A percentile compares a stretch with the other conserved stretches of the same genome.
Conservation (phyloP, 805 yeast genomes). For the Blastobotrys americana region DNA sequence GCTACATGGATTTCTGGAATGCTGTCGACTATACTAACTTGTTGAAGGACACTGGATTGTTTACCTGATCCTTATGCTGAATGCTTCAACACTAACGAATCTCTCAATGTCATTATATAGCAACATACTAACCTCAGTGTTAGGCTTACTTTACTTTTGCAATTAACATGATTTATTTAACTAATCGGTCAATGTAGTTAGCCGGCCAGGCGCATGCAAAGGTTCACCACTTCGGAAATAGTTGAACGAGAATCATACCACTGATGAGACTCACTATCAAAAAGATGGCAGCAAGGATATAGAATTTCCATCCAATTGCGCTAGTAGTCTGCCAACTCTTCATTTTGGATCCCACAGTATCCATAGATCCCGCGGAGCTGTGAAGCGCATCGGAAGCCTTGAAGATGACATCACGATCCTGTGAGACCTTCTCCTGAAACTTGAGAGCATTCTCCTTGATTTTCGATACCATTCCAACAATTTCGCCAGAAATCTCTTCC, state of each 20-base stretch:
- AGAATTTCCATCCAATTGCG: conserved; percentile 37
- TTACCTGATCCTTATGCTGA: too few species aligned
- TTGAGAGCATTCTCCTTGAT: conserved; percentile 43
- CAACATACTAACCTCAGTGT: too few species aligned
- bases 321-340: conserved; percentile 28
- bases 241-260: conserved; percentile 31
- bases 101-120: too few species aligned
- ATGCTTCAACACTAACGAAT: too few species aligned
- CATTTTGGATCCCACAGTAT: conserved; percentile 30
- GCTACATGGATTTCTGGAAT: conserved; percentile 6
- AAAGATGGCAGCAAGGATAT: conserved; percentile 31
- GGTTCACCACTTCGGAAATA: conserved; percentile 34
- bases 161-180: too few species aligned
- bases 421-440: conserved; percentile 35
- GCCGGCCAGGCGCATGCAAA: too few species aligned
- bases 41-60: neutral
- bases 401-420: conserved; percentile 30
- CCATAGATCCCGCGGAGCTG: conserved; percentile 30
- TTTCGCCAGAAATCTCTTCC: conserved; percentile 42
- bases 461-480: conserved; percentile 41
- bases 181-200: too few species aligned
- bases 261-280: conserved; percentile 28
- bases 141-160: too few species aligned
- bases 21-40: conserved; percentile 1
- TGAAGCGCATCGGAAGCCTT: conserved; percentile 32